Evolutionary conservation across 352 stramenopile species (phyloP), one percentile per base, ranked within the genome.

Genomic region (Ochromonadaceae sp.): DNA sequence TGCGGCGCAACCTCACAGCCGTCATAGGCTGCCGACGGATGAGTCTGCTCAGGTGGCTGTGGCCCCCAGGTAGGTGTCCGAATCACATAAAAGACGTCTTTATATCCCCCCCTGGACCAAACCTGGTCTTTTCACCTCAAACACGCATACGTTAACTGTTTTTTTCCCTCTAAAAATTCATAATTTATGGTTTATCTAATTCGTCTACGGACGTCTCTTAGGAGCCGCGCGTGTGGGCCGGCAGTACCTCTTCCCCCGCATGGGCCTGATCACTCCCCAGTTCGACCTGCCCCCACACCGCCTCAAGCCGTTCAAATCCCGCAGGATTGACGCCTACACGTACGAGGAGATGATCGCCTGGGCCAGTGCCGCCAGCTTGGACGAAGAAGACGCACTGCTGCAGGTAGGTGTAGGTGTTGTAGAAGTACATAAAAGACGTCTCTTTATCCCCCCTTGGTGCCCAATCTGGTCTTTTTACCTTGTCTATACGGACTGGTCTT

Each of bases 21-120:
- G 5, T 30, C 25, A 7, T 58, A 9, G 5, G 25, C 15, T 22
- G 15, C 10, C 20, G 31, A 35, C n/a, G 5, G 14, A 53, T 53
- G 46, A 12, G 35, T 35, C 28, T 28, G 14, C 15, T 53, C 22
- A 53, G 35, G 35, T 53, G n/a, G 5, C 25, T 58, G 5, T 58
- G 49, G 49, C 49, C 49, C n/a, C 49, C 49, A 7, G 49, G 49
- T 43, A 28, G 39, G n/a, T 43, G 42, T n/a, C n/a, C n/a, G n/a
- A n/a, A n/a, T n/a, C n/a, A n/a, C n/a, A n/a, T n/a, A n/a, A n/a
- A n/a, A n/a, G n/a, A n/a, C n/a, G n/a, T n/a, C n/a, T n/a, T n/a
- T n/a, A n/a, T n/a, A n/a, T n/a, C n/a, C n/a, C n/a, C n/a, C n/a
- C n/a, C n/a, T n/a, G n/a, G n/a, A n/a, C n/a, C n/a, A n/a, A n/a